phyloP scores from a whole-genome alignment of 257 asterid genomes.

The Scutellaria galericulata region DNA sequence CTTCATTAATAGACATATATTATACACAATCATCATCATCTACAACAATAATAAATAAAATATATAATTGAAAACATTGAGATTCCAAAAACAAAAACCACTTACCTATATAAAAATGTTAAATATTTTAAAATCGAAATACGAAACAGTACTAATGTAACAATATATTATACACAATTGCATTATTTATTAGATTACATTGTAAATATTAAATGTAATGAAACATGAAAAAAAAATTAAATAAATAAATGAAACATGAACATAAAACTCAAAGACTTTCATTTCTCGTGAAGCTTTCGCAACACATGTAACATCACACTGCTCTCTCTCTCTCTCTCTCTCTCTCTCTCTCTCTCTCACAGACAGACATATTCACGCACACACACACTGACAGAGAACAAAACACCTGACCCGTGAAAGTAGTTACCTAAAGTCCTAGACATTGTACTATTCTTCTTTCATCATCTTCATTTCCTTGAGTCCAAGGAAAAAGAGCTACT shows the following conservation, averaged over 20 bases:
- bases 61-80: not conserved
- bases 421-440: slow-evolving; percentile 40
- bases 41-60: too few species aligned
- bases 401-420: slow-evolving; percentile 74
- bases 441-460: slow-evolving; percentile 46
- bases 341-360: not conserved
- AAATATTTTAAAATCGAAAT: too few species aligned
- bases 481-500: slow-evolving; percentile 20
- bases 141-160: too few species aligned
- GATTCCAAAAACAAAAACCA: too few species aligned
- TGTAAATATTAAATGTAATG: not conserved
- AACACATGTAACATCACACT: slow-evolving; percentile 31
- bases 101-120: too few species aligned
- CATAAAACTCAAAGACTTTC: slow-evolving; percentile 42
- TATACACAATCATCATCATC: too few species aligned
- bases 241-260: not conserved
- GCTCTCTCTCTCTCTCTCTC: slow-evolving; percentile 12
- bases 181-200: too few species aligned
- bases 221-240: too few species aligned
- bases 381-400: slow-evolving; percentile 42
- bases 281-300: slow-evolving; percentile 65
- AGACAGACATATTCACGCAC: not conserved
- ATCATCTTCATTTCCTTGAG: slow-evolving; percentile 32
- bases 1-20: too few species aligned
- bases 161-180: too few species aligned